Evolutionary conservation across 768 basidiomycete genomes (phyloP).

Genomic region (Russula olivacea): DNA sequence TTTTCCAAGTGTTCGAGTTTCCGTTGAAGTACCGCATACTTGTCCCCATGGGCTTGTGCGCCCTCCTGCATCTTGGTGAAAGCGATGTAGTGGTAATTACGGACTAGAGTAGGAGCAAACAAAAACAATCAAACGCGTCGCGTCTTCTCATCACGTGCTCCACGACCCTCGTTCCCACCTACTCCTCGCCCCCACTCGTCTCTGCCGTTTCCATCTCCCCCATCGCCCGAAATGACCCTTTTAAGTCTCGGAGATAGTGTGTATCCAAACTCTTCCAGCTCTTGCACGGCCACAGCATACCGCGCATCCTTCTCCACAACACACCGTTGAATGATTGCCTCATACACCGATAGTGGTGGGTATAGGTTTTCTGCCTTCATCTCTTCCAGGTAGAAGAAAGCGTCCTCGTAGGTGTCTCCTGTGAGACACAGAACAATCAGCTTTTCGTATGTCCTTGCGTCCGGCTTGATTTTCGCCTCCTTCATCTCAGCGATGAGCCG

Average conservation of each 20-base stretch:
- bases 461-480: constrained; percentile 46
- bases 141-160: constrained; percentile 9
- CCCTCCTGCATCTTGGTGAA: constrained; percentile 8
- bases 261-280: constrained; percentile 64
- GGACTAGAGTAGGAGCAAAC: not conserved
- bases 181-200: not conserved
- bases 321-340: constrained; percentile 54
- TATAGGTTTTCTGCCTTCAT: constrained; percentile 62
- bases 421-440: constrained; percentile 67
- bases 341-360: constrained; percentile 55
- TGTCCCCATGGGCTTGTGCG: constrained; percentile 33
- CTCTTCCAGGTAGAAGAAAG: constrained; percentile 84
- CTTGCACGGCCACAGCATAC: constrained; percentile 57
- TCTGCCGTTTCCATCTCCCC: constrained; percentile 11
- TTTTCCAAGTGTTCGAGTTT: constrained; percentile 61
- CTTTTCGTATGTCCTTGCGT: constrained; percentile 57
- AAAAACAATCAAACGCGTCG: constrained; percentile 21
- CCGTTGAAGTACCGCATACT: constrained; percentile 50
- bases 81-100: not conserved
- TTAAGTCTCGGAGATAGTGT: constrained; percentile 31
- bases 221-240: constrained; percentile 29
- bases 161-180: too few relatives aligned
- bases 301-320: constrained; percentile 51
- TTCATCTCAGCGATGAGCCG: constrained; percentile 63
- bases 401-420: constrained; percentile 72